A percentile compares a stretch with the other conserved stretches of the same genome.
These are phyloP conservation scores for Termitomyces sp. DNA, from an alignment of 768 basidiomycete species.

Conservation along the genomic window DNA sequence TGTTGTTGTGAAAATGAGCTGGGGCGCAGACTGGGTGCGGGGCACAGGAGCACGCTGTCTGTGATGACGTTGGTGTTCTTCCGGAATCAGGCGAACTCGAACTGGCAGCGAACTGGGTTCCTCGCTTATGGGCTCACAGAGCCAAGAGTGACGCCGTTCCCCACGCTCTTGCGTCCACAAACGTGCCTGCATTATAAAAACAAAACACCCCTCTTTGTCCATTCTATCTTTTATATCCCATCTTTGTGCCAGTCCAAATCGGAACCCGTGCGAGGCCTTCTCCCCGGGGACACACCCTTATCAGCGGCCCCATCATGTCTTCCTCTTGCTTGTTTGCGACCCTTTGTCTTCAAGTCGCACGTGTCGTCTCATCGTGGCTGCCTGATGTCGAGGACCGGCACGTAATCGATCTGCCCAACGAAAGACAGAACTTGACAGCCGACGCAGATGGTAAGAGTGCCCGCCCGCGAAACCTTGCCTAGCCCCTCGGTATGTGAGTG, in stretches of 20 bases:
- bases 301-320: constrained; percentile 21
- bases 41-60: constrained; percentile 37
- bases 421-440: background rate
- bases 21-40: constrained; percentile 48
- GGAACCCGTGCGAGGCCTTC: constrained; percentile 9
- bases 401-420: background rate
- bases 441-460: background rate
- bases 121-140: constrained; percentile 46
- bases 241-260: constrained; percentile 19
- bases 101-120: constrained; percentile 33
- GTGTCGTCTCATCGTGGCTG: background rate
- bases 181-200: constrained; percentile 37
- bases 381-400: background rate
- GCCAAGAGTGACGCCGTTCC: constrained; percentile 25
- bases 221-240: constrained; percentile 32
- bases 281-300: constrained; percentile 20
- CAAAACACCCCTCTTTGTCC: constrained; percentile 11
- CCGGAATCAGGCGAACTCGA: constrained; percentile 18
- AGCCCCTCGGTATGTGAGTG: background rate
- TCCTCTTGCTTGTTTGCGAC: constrained; percentile 5
- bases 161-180: constrained; percentile 22
- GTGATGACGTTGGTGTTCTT: constrained; percentile 53
- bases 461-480: too few species aligned
- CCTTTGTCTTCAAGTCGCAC: background rate
- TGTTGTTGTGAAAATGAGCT: constrained; percentile 60